A percentile compares a stretch with the other conserved stretches of the same genome.
Evolutionary conservation across 2,329 filamentous ascomycete genomes (phyloP).

Genomic region (Epichloe baconii): DNA sequence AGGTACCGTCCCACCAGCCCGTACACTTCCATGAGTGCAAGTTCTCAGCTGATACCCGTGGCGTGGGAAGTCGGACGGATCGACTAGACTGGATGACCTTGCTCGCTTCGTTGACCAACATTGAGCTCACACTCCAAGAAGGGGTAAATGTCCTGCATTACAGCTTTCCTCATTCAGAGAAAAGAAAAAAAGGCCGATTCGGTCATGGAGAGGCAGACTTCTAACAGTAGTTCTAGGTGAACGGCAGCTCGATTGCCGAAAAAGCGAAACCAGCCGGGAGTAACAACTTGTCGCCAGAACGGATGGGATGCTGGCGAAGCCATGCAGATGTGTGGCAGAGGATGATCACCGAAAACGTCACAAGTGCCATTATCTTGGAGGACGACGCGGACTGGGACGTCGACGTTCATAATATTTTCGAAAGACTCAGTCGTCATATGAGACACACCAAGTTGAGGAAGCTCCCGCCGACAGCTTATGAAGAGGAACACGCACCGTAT

Average conservation of each 20-base stretch:
- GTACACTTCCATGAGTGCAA: not conserved
- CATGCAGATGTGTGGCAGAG: conserved; percentile 1
- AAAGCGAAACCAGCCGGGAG: not conserved
- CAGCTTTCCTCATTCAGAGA: not conserved
- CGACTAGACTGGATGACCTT: conserved; percentile 1
- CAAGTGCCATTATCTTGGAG: conserved; percentile 1
- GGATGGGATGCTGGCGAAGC: conserved; percentile 1
- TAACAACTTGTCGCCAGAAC: not conserved
- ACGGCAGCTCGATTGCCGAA: not conserved
- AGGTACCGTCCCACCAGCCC: not conserved
- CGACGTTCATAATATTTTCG: not conserved
- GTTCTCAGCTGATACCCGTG: not conserved
- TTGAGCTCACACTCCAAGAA: not conserved
- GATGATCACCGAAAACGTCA: not conserved
- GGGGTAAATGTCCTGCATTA: not conserved
- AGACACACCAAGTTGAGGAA: not conserved
- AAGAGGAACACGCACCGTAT: not conserved
- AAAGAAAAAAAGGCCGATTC: no score
- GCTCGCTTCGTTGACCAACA: not conserved
- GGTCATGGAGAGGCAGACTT: not conserved
- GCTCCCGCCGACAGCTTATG: not conserved
- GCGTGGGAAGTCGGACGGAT: not conserved
- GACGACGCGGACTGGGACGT: conserved; percentile 3
- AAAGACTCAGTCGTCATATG: not conserved
- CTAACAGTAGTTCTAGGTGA: not conserved